Evolutionary conservation across 192 early-diverging fungal genomes (phyloP).

Genomic region (Linnemannia elongata): DNA sequence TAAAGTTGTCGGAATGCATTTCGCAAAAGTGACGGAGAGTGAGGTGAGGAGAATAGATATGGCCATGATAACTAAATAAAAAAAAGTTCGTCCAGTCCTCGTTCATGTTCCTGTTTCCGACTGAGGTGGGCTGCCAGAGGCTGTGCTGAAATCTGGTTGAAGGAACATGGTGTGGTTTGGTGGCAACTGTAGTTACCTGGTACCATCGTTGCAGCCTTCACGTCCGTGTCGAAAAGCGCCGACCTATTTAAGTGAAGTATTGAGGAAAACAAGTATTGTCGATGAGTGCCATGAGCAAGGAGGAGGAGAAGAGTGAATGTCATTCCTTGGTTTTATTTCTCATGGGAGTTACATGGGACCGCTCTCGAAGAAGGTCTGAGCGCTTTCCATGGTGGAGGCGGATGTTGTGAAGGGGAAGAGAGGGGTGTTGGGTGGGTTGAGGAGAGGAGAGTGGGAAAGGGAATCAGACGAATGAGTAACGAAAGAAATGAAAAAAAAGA

Average conservation of each 20-base stretch:
- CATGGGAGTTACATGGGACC: conserved; percentile 17
- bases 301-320: background rate
- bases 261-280: background rate
- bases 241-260: background rate
- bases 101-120: background rate
- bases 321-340: background rate
- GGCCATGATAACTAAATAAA: background rate
- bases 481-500: background rate
- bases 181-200: background rate
- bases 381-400: conserved; percentile 10
- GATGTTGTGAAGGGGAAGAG: background rate
- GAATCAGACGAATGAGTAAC: background rate
- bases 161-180: background rate
- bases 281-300: background rate
- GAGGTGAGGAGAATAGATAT: background rate
- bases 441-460: background rate
- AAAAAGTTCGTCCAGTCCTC: background rate
- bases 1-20: too few relatives aligned
- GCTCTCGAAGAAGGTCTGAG: conserved; percentile 21
- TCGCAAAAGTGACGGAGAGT: too few relatives aligned
- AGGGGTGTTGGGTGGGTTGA: too few relatives aligned
- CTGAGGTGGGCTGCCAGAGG: background rate
- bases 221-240: background rate
- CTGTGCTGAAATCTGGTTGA: background rate
- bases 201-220: background rate